Percentiles rank a stretch among this genome's conserved stretches.
phyloP scores from a whole-genome alignment of 2,329 filamentous ascomycete genomes.

The Hawksworthiomyces lignivorus region DNA sequence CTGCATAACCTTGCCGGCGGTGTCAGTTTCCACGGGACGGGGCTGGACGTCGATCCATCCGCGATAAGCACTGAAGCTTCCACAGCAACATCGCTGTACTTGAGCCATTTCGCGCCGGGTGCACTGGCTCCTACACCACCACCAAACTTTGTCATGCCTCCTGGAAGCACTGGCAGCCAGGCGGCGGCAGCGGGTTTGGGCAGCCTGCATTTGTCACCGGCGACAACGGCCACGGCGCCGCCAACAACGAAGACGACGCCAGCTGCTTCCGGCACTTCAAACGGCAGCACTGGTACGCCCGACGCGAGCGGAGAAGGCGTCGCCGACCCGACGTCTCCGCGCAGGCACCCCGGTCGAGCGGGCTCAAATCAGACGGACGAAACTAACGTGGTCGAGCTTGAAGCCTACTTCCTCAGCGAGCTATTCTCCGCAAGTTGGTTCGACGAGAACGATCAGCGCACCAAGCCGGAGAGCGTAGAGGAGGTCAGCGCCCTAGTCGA shows the following conservation, averaged over 20 bases:
- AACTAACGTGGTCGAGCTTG: conserved; percentile 52
- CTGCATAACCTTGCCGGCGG: conserved; percentile 6
- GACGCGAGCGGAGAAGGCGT: no score
- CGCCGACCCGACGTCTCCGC: no score
- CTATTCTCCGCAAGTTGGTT: conserved; percentile 45
- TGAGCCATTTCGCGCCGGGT: no score
- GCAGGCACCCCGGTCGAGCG: no score
- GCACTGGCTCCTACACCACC: no score
- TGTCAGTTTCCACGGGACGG: conserved; percentile 16
- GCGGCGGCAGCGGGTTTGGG: no score
- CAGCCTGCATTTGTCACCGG: neutral
- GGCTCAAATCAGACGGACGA: no score
- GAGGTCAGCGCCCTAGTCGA: conserved; percentile 49
- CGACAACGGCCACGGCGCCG: neutral
- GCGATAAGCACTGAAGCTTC: neutral
- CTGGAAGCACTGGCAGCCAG: no score
- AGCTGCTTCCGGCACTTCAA: no score
- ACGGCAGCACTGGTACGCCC: neutral
- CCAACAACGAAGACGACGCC: neutral
- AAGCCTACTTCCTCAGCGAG: conserved; percentile 45
- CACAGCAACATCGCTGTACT: no score
- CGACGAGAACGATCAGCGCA: conserved; percentile 36
- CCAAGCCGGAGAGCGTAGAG: conserved; percentile 37
- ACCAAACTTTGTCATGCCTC: no score
- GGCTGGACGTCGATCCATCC: neutral